Percentiles rank a stretch among this genome's conserved stretches.
Conservation (phyloP, 257 asterid species). For the Leonotis leonurus region DNA sequence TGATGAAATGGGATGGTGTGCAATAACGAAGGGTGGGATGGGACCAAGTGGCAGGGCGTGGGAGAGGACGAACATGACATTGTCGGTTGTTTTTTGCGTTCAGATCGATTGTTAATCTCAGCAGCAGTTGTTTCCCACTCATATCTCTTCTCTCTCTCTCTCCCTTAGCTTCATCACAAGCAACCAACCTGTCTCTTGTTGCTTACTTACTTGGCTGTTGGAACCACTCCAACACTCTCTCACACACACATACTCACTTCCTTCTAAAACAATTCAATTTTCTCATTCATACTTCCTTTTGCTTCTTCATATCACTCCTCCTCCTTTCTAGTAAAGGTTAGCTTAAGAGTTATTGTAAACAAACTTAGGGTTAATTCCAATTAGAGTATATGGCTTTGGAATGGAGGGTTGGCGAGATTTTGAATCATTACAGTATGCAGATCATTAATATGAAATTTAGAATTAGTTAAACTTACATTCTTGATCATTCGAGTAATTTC, state of each 20-base stretch:
- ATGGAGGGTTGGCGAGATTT: slow-evolving; percentile 14
- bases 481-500: neutral
- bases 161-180: slow-evolving; percentile 65
- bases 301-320: too few relatives aligned
- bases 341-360: too few relatives aligned
- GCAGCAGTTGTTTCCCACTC: slow-evolving; percentile 41
- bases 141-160: slow-evolving; percentile 12
- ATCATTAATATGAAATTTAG: neutral
- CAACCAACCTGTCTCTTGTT: slow-evolving; percentile 97
- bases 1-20: slow-evolving; percentile 27
- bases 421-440: neutral
- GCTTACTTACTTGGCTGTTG: slow-evolving; percentile 62
- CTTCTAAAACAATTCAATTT: neutral
- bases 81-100: slow-evolving; percentile 80
- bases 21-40: slow-evolving; percentile 73
- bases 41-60: slow-evolving; percentile 99
- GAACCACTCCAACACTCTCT: slow-evolving; percentile 58
- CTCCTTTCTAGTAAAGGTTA: too few relatives aligned
- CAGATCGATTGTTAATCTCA: slow-evolving; percentile 36
- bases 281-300: too few relatives aligned
- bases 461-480: neutral
- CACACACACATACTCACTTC: neutral
- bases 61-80: slow-evolving; percentile 99
- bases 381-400: slow-evolving; percentile 3
- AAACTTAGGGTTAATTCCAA: too few relatives aligned